Evolutionary conservation across 306 rosid genomes (phyloP), one percentile per base, ranked within the genome.

Genomic region (Prunus salicina): DNA sequence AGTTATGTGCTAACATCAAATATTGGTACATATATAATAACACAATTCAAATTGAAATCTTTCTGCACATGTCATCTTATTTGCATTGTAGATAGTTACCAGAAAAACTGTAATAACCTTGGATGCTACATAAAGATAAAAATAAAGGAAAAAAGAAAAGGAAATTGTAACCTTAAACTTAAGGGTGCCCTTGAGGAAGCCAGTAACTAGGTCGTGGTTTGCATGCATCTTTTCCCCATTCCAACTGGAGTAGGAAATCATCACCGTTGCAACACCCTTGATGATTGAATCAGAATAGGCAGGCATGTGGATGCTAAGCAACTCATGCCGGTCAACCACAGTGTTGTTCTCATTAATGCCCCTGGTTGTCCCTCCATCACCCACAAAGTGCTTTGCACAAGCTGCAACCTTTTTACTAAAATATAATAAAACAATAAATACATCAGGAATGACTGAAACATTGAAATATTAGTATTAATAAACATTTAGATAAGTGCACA

Each of bases 231-330:
- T 95, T 46, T 67, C 83, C 24, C 99, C 97, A 43, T 95, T 95
- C 99, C 97, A 95, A 77, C 99, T 95, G 66, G 97, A 89, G 87
- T 95, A 95, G 27, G 97, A 95, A 79, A 84, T 86, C 99, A 95
- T 95, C 69, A 92, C 83, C 0, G 97, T 88, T 20, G 99, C 81
- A 24, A 95, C 97, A 20, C 99, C 99, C 85, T 89, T 92, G 77
- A 89, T 71, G 75, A 95, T 87, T 5, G 99, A 78, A 83, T 92
- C 99, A 62, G 86, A 83, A 88, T 92, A 92, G 16, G 90, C 99
- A 71, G 99, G 96, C 97, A 95, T 87, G 84, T 95, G 99, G 84
- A 95, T 78, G 89, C 97, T 84, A 50, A 90, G 85, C 84, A 95
- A 79, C 61, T 89, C 88, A 76, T 90, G 97, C 85, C 87, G 72